Conservation (phyloP, 306 rosid genomes). For the Quercus cerris region DNA sequence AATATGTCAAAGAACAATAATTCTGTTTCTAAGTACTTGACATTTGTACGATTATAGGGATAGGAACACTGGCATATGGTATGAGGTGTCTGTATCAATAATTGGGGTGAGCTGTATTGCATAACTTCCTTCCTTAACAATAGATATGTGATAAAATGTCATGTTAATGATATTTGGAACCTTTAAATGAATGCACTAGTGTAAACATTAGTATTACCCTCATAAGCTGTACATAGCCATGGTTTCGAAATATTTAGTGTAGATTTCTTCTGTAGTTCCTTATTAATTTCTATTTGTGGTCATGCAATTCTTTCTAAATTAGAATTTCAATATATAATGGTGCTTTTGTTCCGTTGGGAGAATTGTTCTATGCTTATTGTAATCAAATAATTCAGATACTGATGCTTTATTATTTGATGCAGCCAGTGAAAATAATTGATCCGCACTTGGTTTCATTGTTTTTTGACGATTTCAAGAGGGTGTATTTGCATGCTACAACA, state of each 20-base stretch:
- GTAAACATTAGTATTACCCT: not conserved
- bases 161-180: not conserved
- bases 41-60: constrained; percentile 53
- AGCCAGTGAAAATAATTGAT: constrained; percentile 92
- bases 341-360: constrained; percentile 18
- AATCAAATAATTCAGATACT: not conserved
- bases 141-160: not conserved
- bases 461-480: constrained; percentile 70
- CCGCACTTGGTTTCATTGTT: constrained; percentile 92
- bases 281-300: not conserved
- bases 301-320: constrained; percentile 12
- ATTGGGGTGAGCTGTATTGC: constrained; percentile 75
- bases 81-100: constrained; percentile 72
- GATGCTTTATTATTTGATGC: constrained; percentile 36
- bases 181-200: not conserved
- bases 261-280: constrained; percentile 11
- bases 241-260: constrained; percentile 3
- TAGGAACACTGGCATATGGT: constrained; percentile 98
- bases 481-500: constrained; percentile 65
- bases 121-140: constrained; percentile 15
- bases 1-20: constrained; percentile 1
- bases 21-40: constrained; percentile 23
- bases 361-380: constrained; percentile 22
- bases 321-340: constrained; percentile 8
- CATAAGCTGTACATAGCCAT: not conserved